Evolutionary conservation across 441 rosid species (phyloP).

Genomic region (Capsella rubella): DNA sequence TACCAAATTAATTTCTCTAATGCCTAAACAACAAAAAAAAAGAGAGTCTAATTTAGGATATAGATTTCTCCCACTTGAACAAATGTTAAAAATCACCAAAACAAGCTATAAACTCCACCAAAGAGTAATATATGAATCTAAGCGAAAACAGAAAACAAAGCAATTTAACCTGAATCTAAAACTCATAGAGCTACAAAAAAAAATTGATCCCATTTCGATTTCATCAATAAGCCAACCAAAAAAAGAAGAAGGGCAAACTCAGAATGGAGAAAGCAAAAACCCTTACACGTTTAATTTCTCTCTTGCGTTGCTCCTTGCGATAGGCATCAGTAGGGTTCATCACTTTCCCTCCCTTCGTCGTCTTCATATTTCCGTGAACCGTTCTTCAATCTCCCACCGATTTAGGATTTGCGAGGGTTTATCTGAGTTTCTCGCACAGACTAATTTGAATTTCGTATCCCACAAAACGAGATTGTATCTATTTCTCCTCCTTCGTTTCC

Average conservation of each 20-base stretch:
- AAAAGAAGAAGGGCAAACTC: not conserved
- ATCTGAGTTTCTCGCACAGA: conserved; percentile 4
- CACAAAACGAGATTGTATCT: too few species aligned
- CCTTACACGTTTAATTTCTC: conserved; percentile 86
- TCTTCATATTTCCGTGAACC: conserved; percentile 63
- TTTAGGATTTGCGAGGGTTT: not conserved
- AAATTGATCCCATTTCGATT: not conserved
- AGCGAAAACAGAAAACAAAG: conserved; percentile 11
- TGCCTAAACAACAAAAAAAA: not conserved
- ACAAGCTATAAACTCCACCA: not conserved
- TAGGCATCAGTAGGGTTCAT: conserved; percentile 99
- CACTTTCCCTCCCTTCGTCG: conserved; percentile 97
- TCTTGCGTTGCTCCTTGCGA: conserved; percentile 94
- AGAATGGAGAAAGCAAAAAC: not conserved
- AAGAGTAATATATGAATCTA: not conserved
- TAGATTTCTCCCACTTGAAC: conserved; percentile 4
- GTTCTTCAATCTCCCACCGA: conserved; percentile 14
- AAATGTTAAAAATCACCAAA: not conserved
- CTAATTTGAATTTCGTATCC: not conserved
- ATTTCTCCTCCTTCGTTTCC: not conserved
- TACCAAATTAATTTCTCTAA: not conserved
- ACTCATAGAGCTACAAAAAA: conserved; percentile 5
- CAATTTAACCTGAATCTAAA: conserved; percentile 9
- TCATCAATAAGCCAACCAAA: not conserved
- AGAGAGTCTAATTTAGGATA: not conserved